A percentile compares a stretch with the other conserved stretches of the same genome.
Conservation (phyloP, 2,329 filamentous ascomycete genomes). For the Aspergillus fijiensis region DNA sequence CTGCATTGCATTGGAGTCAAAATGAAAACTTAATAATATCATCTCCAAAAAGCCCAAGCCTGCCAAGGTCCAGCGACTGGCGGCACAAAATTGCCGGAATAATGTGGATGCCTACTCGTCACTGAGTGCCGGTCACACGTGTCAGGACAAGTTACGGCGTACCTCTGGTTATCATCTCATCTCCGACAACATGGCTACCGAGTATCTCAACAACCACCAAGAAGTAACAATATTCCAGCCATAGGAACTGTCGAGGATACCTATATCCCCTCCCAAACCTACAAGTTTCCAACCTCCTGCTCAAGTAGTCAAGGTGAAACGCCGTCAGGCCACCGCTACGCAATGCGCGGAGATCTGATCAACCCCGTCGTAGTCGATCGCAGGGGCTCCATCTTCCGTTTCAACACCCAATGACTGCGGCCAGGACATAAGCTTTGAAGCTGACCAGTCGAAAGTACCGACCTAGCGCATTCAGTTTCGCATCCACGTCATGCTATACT, state of each 20-base stretch:
- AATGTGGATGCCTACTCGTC: neutral
- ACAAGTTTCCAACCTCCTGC: neutral
- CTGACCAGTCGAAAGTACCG: neutral
- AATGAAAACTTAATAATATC: no score
- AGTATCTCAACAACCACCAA: neutral
- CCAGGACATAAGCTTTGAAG: neutral
- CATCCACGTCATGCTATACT: neutral
- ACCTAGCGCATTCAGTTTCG: neutral
- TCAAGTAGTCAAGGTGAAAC: neutral
- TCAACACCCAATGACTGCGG: neutral
- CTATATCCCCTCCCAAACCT: neutral
- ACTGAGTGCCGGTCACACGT: neutral
- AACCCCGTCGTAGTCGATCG: neutral
- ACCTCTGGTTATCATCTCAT: neutral
- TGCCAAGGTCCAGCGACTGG: no score
- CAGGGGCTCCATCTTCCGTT: neutral
- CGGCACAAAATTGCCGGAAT: neutral
- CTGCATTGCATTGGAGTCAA: neutral
- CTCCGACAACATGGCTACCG: neutral
- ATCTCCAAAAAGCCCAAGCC: no score
- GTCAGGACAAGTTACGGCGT: neutral
- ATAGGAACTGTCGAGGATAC: no score
- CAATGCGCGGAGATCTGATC: neutral
- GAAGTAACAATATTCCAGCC: no score
- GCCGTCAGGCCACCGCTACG: neutral